Conservation (phyloP, 2,329 filamentous ascomycete genomes). For the Sporothrix variecibatus region DNA sequence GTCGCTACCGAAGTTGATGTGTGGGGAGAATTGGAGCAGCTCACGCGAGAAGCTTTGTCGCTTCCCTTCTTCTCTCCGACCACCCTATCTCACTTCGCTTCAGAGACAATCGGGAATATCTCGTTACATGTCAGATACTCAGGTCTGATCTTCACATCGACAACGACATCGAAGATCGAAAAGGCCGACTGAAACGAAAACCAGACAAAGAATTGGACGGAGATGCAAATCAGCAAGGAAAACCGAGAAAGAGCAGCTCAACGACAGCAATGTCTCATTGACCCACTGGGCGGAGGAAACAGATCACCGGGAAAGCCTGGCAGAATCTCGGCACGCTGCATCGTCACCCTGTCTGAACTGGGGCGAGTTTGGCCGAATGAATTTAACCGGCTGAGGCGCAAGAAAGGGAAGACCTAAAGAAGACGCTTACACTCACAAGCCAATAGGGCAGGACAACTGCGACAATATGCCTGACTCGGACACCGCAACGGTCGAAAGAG, state of each 20-base stretch:
- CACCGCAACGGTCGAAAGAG: not conserved
- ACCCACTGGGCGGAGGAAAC: not conserved
- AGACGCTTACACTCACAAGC: too few relatives aligned
- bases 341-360: not conserved
- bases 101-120: not conserved
- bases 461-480: not conserved
- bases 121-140: not conserved
- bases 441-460: not conserved
- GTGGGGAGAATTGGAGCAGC: not conserved
- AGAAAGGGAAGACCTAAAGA: not conserved
- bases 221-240: not conserved
- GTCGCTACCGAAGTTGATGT: not conserved
- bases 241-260: not conserved
- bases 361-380: conserved; percentile 1
- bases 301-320: conserved; percentile 2
- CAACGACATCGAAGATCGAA: not conserved
- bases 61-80: not conserved
- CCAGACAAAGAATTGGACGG: not conserved
- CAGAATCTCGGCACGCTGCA: not conserved
- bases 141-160: not conserved
- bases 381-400: conserved; percentile 16
- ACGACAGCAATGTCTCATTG: not conserved
- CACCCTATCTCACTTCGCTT: not conserved
- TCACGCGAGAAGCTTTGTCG: not conserved
- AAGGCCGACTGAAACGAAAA: not conserved